Evolutionary conservation across 164 flowering plant genomes (phyloP), one percentile per base, ranked within the genome.

Genomic region (Platanus orientalis): DNA sequence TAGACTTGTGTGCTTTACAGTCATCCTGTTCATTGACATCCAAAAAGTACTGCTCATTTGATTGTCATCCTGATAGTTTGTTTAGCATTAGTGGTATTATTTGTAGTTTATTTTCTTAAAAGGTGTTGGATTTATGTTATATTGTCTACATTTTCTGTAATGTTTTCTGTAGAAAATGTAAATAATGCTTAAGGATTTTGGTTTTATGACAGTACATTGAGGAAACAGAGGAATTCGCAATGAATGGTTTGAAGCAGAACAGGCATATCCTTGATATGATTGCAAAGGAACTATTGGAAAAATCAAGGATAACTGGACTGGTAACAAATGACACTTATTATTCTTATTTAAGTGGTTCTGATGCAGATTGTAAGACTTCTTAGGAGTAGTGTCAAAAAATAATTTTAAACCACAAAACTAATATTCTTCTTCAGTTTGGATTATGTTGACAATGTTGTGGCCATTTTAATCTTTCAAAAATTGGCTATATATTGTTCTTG

Each of bases 171-270:
- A 1, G 54, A n/a, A 50, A 28, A 32, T 50, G 55, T 29, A 17
- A 9, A 14, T 39, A 29, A 60, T 9, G 56, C 7, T 50, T 16
- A n/a, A 11, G 23, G 13, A 21, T 54, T 63, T 30, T 21, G 17
- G 53, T 61, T 61, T 55, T 19, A 11, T 77, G 58, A 58, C 93
- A 94, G 99, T 94, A 88, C 73, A 85, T 89, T 78, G 96, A 88
- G 60, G 99, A 94, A 78, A 84, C 97, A 9, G 95, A 91, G 75
- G 96, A 89, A 71, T 79, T 87, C 69, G 99, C 99, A 53, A 81
- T 86, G 81, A 75, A 72, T 40, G 95, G 89, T 68, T 71, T 94
- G 80, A 79, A 66, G 75, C 81, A 77, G 44, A 91, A 94, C 75
- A 72, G 76, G 65, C 89, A 88, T 57, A 86, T 91, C 52, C 69